Percentiles rank a stretch among this genome's conserved stretches.
Evolutionary conservation across 768 basidiomycete genomes (phyloP).

Genomic region (Boletus bicolor): DNA sequence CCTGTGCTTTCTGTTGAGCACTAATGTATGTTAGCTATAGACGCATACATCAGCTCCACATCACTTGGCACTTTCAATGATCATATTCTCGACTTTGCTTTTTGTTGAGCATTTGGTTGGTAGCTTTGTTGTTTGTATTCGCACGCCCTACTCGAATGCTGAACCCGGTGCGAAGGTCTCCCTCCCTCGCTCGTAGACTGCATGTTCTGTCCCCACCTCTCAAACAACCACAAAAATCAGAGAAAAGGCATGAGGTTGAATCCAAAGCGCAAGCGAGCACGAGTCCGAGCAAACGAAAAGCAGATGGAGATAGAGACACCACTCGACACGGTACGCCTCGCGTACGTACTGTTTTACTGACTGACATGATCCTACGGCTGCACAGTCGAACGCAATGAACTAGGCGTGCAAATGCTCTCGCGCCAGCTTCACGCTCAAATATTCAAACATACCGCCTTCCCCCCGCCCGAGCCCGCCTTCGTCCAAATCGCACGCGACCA

Average conservation of each 20-base stretch:
- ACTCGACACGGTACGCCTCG: slow-evolving; percentile 10
- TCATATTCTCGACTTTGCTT: neutral
- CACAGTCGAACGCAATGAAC: slow-evolving; percentile 70
- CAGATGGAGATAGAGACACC: neutral
- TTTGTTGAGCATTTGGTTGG: neutral
- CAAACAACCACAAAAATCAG: slow-evolving; percentile 15
- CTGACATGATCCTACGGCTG: neutral
- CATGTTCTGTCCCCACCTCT: slow-evolving; percentile 9
- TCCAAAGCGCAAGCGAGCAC: neutral
- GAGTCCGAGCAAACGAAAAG: neutral
- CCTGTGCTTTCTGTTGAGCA: no score
- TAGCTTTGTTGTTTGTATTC: neutral
- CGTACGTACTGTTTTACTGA: neutral
- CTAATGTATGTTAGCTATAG: neutral
- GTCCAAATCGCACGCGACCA: slow-evolving; percentile 79
- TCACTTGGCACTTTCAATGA: no score
- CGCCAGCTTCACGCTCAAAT: slow-evolving; percentile 77
- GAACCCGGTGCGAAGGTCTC: slow-evolving; percentile 14
- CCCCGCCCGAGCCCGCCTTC: slow-evolving; percentile 54
- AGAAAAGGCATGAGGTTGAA: neutral
- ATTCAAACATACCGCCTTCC: slow-evolving; percentile 68
- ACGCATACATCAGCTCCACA: neutral
- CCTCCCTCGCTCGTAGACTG: slow-evolving; percentile 13
- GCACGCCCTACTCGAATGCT: slow-evolving; percentile 17
- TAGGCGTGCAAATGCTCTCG: slow-evolving; percentile 93